Percentiles rank a stretch among this genome's conserved stretches.
Conservation (phyloP, 345 rosid genomes). For the Acer campestre region DNA sequence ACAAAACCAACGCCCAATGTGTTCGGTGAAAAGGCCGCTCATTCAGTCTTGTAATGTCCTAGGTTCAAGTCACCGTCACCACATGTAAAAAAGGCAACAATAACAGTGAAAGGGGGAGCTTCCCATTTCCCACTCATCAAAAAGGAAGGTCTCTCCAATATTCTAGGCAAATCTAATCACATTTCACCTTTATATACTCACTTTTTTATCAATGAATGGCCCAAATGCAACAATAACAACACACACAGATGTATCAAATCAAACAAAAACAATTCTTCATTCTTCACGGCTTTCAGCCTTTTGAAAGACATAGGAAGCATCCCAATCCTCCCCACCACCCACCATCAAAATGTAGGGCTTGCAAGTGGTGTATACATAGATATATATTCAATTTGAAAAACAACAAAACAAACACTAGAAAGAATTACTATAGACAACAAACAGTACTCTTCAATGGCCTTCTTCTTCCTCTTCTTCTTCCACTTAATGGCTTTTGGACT, state of each 20-base stretch:
- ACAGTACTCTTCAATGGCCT: conserved; percentile 26
- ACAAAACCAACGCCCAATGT: no score
- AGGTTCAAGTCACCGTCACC: no score
- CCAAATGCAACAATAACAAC: conserved; percentile 31
- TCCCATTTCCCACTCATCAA: conserved; percentile 27
- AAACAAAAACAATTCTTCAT: conserved; percentile 43
- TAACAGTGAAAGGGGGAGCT: conserved; percentile 11
- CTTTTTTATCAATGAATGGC: conserved; percentile 30
- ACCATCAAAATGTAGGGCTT: conserved; percentile 40
- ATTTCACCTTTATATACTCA: conserved; percentile 28
- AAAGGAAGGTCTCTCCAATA: conserved; percentile 29
- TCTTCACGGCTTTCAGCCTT: conserved; percentile 56
- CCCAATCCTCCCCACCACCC: conserved; percentile 32
- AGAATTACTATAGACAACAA: conserved; percentile 33
- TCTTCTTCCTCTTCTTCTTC: conserved; percentile 27
- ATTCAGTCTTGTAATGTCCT: no score
- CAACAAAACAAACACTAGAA: conserved; percentile 30
- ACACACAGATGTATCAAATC: conserved; percentile 39
- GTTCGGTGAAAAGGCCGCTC: no score
- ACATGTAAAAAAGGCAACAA: neutral
- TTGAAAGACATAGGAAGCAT: conserved; percentile 59
- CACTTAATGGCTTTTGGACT: conserved; percentile 28
- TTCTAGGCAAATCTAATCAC: conserved; percentile 40
- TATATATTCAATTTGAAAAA: neutral
- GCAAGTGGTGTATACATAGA: conserved; percentile 20